Evolutionary conservation across 768 basidiomycete species (phyloP).

Genomic region (Cystofilobasidium ferigula): DNA sequence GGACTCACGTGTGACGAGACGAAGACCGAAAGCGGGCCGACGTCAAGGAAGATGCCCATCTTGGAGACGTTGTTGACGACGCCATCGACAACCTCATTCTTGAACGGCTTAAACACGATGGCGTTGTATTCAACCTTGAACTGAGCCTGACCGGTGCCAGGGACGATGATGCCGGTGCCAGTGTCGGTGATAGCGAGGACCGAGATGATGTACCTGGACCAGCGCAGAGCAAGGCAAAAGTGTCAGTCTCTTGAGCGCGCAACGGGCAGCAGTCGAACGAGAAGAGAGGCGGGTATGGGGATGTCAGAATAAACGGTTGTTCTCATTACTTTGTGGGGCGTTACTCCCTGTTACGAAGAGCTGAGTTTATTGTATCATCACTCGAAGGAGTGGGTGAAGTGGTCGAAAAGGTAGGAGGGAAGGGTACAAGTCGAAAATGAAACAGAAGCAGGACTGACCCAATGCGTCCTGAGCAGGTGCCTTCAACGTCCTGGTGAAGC

Average conservation of each 20-base stretch:
- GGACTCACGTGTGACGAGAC: conserved; percentile 79
- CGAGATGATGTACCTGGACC: conserved; percentile 37
- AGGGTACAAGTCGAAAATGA: not conserved
- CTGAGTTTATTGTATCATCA: conserved; percentile 27
- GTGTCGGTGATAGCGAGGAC: conserved; percentile 59
- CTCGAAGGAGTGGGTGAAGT: not conserved
- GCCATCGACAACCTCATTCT: conserved; percentile 95
- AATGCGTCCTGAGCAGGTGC: conserved; percentile 88
- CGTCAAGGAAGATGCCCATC: conserved; percentile 99
- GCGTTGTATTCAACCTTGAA: conserved; percentile 89
- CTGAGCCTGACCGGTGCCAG: conserved; percentile 88
- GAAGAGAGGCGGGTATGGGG: not conserved
- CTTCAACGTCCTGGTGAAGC: conserved; percentile 90
- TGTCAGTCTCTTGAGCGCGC: conserved; percentile 1
- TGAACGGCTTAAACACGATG: conserved; percentile 99
- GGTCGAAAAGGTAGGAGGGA: conserved; percentile 46
- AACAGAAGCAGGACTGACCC: conserved; percentile 42
- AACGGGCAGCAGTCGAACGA: not conserved
- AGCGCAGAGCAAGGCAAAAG: not conserved
- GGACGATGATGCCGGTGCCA: conserved; percentile 81
- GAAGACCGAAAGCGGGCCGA: conserved; percentile 86
- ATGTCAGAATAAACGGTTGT: conserved; percentile 23
- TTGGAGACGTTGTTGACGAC: conserved; percentile 92
- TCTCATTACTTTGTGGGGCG: conserved; percentile 25
- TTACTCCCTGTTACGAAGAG: conserved; percentile 27